Base-by-base conservation (phyloP, 495 filamentous ascomycete genomes). In the Astrothelium macrocarpum region DNA sequence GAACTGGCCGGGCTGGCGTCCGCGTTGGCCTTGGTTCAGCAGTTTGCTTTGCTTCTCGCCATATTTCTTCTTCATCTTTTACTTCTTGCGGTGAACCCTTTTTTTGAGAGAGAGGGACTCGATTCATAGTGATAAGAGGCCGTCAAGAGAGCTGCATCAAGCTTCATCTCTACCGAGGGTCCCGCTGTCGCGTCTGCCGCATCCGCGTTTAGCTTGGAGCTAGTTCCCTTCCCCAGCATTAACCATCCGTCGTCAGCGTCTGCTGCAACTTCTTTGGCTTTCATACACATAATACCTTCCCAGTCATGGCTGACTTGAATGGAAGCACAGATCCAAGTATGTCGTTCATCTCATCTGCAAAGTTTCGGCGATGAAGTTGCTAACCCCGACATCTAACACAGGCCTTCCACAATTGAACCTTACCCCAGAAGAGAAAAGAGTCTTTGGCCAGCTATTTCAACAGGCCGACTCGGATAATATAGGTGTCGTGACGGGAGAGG, bases 401-500 rank as follows among this genome's bases (percentile, higher is more conserved):
- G 83, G 76, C 67, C 78, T 79, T 61, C 84, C 88, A 63, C 88
- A 87, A 73, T 84, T 97, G 66, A 91, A 95, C 77, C 85, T 98
- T 66, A 91, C 88, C 20, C 78, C 86, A 12, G 91, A 97, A 66
- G 94, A 98, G 79, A 96, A 95, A 78, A 88, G 90, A 70, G 85
- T 88, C 42, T 98, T 94, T 74, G 89, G 87, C 43, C 90, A 93
- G 75, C 84, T 97, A 59, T 98, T 97, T 74, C 82, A 85, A 72
- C 84, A 87, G 64, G 94, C 94, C 43, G 95, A 97, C 71, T 86
- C 85, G 32, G 94, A 96, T 64, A 86, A 82, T 70, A 83, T 96
- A 23, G 90, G 91, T n/a, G 90, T 97, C 58, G 90, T 98, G 14
- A 96, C 93, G 16, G 94, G 95, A 67, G 94, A 97, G 74, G 81